phyloP scores from a whole-genome alignment of 2,329 filamentous ascomycete genomes.

The Paracoccidioides brasiliensis region DNA sequence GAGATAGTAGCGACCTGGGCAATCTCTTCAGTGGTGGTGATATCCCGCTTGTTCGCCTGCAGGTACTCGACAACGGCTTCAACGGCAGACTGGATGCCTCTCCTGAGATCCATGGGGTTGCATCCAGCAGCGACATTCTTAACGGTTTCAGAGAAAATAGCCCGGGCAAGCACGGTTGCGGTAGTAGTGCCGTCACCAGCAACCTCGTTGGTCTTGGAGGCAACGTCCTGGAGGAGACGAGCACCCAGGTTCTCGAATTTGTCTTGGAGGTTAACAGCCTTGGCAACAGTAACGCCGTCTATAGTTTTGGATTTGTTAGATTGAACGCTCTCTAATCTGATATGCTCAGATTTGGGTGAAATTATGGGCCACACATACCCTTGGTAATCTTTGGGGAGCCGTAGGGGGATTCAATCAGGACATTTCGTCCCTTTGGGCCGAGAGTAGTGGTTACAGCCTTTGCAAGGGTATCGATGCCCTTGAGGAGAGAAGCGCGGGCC shows the following conservation, averaged over 20 bases:
- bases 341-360: neutral
- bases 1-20: constrained; percentile 97
- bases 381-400: constrained; percentile 99
- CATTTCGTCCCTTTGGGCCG: constrained; percentile 95
- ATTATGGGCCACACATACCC: constrained; percentile 47
- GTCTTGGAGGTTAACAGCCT: constrained; percentile 85
- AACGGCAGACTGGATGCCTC: constrained; percentile 92
- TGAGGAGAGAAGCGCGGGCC: constrained; percentile 72
- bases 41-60: constrained; percentile 91
- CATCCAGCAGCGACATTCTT: constrained; percentile 99
- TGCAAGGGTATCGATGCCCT: constrained; percentile 91
- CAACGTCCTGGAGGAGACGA: constrained; percentile 90
- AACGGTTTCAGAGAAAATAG: constrained; percentile 99
- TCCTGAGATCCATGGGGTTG: constrained; percentile 98
- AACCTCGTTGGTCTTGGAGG: constrained; percentile 97
- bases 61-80: constrained; percentile 90
- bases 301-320: neutral
- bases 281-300: constrained; percentile 84
- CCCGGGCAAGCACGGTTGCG: constrained; percentile 88
- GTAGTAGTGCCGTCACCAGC: constrained; percentile 98
- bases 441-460: constrained; percentile 93
- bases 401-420: constrained; percentile 95
- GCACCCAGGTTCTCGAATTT: constrained; percentile 99
- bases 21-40: constrained; percentile 94
- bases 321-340: neutral